A percentile compares a stretch with the other conserved stretches of the same genome.
These are phyloP conservation scores for Ogataea trehalophila DNA, from an alignment of 805 yeast species.

Conservation along the genomic window DNA sequence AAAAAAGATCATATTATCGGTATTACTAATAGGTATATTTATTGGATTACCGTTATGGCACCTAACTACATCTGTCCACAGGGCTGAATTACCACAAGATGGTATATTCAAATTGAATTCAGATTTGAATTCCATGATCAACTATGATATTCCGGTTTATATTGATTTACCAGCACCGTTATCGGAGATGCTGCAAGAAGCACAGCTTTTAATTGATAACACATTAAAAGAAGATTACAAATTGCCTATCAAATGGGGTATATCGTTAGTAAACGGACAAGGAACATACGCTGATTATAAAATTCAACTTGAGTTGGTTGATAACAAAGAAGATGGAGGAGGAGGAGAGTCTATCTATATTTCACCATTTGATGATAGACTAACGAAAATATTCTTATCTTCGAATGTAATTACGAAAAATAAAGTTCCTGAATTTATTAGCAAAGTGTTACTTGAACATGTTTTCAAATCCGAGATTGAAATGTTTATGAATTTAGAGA, in stretches of 20 bases:
- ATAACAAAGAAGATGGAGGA: constrained; percentile 1
- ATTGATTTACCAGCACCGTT: constrained; percentile 32
- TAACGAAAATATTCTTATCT: constrained; percentile 29
- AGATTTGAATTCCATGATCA: constrained; percentile 20
- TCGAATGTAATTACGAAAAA: constrained; percentile 22
- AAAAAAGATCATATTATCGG: constrained; percentile 21
- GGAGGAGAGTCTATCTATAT: constrained; percentile 24
- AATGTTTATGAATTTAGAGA: constrained; percentile 22
- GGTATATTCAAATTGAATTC: constrained; percentile 30
- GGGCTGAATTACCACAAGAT: constrained; percentile 54
- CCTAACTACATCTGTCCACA: constrained; percentile 53
- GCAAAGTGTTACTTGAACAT: constrained; percentile 33
- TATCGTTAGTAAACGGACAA: constrained; percentile 23
- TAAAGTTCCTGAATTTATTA: constrained; percentile 33
- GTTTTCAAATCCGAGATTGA: constrained; percentile 37
- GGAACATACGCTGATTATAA: constrained; percentile 32
- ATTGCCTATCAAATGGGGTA: constrained; percentile 28
- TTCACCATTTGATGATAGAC: constrained; percentile 35
- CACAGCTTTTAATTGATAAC: constrained; percentile 35
- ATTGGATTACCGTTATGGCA: constrained; percentile 60
- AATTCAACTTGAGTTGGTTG: constrained; percentile 29
- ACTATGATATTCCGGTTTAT: constrained; percentile 40
- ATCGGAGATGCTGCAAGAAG: constrained; percentile 26
- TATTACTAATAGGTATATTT: constrained; percentile 24
- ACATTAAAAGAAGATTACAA: constrained; percentile 5